phyloP scores from a whole-genome alignment of 768 basidiomycete genomes.

The Tylopilus cervinicoccineus region DNA sequence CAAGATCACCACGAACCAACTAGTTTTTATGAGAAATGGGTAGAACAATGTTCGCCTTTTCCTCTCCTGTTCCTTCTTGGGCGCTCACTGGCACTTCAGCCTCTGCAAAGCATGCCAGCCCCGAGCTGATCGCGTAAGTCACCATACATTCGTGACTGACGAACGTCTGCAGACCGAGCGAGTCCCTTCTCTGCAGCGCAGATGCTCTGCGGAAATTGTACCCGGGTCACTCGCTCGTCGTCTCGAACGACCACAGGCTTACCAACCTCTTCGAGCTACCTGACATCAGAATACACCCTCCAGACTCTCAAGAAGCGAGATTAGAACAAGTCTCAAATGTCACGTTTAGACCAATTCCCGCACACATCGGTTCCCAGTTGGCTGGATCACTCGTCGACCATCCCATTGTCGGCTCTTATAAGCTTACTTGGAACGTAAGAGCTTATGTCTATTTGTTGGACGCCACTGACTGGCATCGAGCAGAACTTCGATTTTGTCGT shows the following conservation, averaged over 20 bases:
- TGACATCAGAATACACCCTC: slow-evolving; percentile 40
- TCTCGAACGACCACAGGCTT: slow-evolving; percentile 44
- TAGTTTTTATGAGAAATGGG: slow-evolving; percentile 50
- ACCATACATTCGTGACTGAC: neutral
- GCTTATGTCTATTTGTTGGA: neutral
- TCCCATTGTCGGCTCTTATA: slow-evolving; percentile 53
- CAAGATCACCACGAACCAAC: slow-evolving; percentile 15
- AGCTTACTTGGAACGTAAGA: slow-evolving; percentile 55
- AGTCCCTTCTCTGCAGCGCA: slow-evolving; percentile 24
- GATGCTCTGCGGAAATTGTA: slow-evolving; percentile 54
- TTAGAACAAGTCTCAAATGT: slow-evolving; percentile 46
- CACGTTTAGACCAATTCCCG: slow-evolving; percentile 46
- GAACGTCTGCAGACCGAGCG: slow-evolving; percentile 6
- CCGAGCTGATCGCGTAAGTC: slow-evolving; percentile 45
- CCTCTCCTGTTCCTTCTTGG: neutral
- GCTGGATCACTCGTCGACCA: slow-evolving; percentile 53
- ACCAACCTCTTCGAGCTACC: slow-evolving; percentile 51
- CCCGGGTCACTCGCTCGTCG: slow-evolving; percentile 57
- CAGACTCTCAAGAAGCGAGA: slow-evolving; percentile 44
- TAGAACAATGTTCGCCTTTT: slow-evolving; percentile 41
- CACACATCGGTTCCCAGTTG: slow-evolving; percentile 33
- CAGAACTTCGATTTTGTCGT: slow-evolving; percentile 57
- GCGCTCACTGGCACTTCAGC: slow-evolving; percentile 31
- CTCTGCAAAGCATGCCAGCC: slow-evolving; percentile 48
- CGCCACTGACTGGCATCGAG: slow-evolving; percentile 2